Evolutionary conservation across 495 filamentous ascomycete genomes (phyloP).

Genomic region (Xylaria telfairii): DNA sequence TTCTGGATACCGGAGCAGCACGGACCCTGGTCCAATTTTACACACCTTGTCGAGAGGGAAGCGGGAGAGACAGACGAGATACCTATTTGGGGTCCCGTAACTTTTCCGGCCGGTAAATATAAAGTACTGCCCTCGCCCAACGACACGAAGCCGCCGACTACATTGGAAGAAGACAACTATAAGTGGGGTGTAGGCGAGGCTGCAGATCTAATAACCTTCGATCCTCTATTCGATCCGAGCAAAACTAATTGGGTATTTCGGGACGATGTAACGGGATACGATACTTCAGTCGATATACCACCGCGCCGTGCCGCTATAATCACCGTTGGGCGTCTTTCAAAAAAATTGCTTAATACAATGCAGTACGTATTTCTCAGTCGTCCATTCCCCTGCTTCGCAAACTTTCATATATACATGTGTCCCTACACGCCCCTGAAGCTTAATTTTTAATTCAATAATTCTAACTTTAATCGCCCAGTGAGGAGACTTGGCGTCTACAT

Average conservation of each 20-base stretch:
- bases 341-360: constrained; percentile 77
- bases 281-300: constrained; percentile 61
- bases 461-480: constrained; percentile 23
- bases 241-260: constrained; percentile 61
- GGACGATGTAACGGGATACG: constrained; percentile 79
- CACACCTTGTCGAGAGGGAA: constrained; percentile 47
- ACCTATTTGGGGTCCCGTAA: constrained; percentile 38
- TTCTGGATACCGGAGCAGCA: constrained; percentile 56
- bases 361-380: constrained; percentile 47
- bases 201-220: constrained; percentile 60
- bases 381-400: neutral
- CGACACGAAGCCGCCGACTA: constrained; percentile 51
- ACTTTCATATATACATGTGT: neutral
- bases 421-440: neutral
- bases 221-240: constrained; percentile 59
- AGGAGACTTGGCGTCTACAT: constrained; percentile 70
- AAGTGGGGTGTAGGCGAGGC: constrained; percentile 66
- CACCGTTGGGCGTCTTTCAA: constrained; percentile 73
- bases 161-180: constrained; percentile 55
- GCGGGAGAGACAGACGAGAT: constrained; percentile 26
- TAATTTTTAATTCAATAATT: neutral
- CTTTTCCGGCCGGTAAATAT: constrained; percentile 27
- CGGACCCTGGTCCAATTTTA: constrained; percentile 53
- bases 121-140: constrained; percentile 37
- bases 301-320: constrained; percentile 80